Evolutionary conservation across 164 flowering plant genomes (phyloP).

Genomic region (Macadamia integrifolia): DNA sequence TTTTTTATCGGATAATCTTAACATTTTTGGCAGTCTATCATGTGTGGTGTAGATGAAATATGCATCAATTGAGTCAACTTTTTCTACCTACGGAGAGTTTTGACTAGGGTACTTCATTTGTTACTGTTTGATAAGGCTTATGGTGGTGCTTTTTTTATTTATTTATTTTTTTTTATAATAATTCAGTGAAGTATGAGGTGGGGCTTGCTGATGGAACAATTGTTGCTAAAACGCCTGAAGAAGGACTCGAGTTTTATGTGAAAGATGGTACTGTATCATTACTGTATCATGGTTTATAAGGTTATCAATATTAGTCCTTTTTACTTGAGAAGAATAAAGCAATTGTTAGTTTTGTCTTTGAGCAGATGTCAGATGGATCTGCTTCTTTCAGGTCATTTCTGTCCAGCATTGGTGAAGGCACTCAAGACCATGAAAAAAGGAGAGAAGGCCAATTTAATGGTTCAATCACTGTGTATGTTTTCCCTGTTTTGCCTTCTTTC

Average conservation of each 20-base stretch:
- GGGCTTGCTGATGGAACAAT: slow-evolving; percentile 46
- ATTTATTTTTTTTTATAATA: neutral
- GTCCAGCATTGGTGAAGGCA: slow-evolving; percentile 52
- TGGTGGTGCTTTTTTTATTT: neutral
- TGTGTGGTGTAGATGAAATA: neutral
- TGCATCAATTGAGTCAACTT: neutral
- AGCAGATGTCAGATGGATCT: slow-evolving; percentile 3
- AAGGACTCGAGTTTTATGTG: slow-evolving; percentile 56
- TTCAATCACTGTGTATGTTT: slow-evolving; percentile 64
- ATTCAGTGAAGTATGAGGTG: slow-evolving; percentile 53
- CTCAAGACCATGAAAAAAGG: slow-evolving; percentile 58
- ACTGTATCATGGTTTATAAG: slow-evolving; percentile 5
- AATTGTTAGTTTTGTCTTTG: neutral
- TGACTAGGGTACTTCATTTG: neutral
- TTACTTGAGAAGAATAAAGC: neutral
- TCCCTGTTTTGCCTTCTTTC: neutral
- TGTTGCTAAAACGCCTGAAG: slow-evolving; percentile 50
- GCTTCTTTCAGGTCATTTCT: slow-evolving; percentile 49
- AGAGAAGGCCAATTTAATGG: slow-evolving; percentile 45
- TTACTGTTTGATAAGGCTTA: neutral
- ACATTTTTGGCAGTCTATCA: neutral
- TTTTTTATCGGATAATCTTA: neutral
- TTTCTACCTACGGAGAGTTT: neutral
- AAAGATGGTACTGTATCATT: slow-evolving; percentile 56
- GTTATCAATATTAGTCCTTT: neutral